A percentile compares a stretch with the other conserved stretches of the same genome.
Conservation (phyloP, 2,329 filamentous ascomycete genomes). For the Penicillium digitatum region DNA sequence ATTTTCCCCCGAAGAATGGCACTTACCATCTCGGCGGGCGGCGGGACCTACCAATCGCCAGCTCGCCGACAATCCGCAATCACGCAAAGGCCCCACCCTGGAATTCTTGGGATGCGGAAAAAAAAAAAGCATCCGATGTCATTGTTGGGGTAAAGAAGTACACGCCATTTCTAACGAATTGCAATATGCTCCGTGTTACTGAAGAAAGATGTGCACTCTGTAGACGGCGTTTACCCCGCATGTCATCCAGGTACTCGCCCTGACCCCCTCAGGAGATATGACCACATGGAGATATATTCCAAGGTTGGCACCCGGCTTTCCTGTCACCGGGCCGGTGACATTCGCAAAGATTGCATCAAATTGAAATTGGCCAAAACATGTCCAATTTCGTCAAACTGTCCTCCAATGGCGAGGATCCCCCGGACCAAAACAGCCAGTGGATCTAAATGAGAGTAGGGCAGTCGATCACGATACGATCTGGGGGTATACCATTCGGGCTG, state of each 20-base stretch:
- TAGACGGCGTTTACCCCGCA: slow-evolving; percentile 21
- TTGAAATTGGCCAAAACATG: background rate
- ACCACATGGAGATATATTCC: too few relatives aligned
- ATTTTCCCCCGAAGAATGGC: slow-evolving; percentile 7
- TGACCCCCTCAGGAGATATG: too few relatives aligned
- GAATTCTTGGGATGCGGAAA: slow-evolving; percentile 1
- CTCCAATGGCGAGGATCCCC: slow-evolving; percentile 21
- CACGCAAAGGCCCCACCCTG: slow-evolving; percentile 23
- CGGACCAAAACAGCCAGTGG: slow-evolving; percentile 15
- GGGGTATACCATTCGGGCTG: background rate
- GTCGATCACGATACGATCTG: slow-evolving; percentile 8
- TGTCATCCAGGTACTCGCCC: slow-evolving; percentile 23
- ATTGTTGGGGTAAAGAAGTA: slow-evolving; percentile 2
- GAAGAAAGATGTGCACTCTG: slow-evolving; percentile 4
- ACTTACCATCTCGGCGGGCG: slow-evolving; percentile 18
- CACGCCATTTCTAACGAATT: slow-evolving; percentile 9
- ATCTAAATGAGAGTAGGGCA: slow-evolving; percentile 8
- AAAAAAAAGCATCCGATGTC: background rate
- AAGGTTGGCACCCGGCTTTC: background rate
- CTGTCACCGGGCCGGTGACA: slow-evolving; percentile 18
- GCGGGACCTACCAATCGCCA: slow-evolving; percentile 23
- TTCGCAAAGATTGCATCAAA: slow-evolving; percentile 1
- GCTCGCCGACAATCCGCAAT: slow-evolving; percentile 18
- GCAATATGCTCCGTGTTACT: background rate
- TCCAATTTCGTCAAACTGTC: background rate